These are phyloP conservation scores for Verticillium nonalfalfae DNA, from an alignment of 2,329 filamentous ascomycete genomes.

Conservation along the genomic window DNA sequence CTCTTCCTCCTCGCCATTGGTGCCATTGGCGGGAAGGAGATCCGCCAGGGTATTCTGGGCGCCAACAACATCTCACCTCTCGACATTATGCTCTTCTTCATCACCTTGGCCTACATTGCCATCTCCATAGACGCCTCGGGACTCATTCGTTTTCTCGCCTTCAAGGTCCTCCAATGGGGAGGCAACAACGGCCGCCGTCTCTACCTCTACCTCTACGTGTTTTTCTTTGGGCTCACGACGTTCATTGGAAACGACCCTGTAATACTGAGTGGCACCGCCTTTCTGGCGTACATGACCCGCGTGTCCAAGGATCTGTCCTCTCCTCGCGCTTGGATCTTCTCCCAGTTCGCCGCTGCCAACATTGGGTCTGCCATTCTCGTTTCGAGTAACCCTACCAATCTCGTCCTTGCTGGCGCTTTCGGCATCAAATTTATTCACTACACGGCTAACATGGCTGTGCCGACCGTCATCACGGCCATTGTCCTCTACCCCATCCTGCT, in stretches of 20 bases:
- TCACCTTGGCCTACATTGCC: slow-evolving; percentile 68
- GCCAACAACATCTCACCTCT: slow-evolving; percentile 60
- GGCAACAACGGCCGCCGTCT: slow-evolving; percentile 58
- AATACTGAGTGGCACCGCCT: slow-evolving; percentile 66
- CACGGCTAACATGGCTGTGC: slow-evolving; percentile 71
- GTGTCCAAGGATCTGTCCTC: slow-evolving; percentile 64
- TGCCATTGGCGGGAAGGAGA: slow-evolving; percentile 60
- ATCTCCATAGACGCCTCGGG: slow-evolving; percentile 73
- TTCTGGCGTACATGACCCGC: slow-evolving; percentile 69
- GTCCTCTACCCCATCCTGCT: slow-evolving; percentile 63
- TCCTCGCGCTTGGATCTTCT: slow-evolving; percentile 66
- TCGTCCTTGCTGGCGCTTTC: slow-evolving; percentile 68
- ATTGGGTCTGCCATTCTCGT: slow-evolving; percentile 70
- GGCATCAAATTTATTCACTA: slow-evolving; percentile 65
- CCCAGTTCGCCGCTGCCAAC: slow-evolving; percentile 66
- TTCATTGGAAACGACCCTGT: slow-evolving; percentile 72
- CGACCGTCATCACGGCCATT: slow-evolving; percentile 60
- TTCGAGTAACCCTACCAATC: slow-evolving; percentile 70
- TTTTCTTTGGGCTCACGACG: slow-evolving; percentile 61
- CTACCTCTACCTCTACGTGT: slow-evolving; percentile 65
- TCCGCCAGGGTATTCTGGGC: slow-evolving; percentile 60
- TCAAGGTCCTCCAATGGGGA: slow-evolving; percentile 61
- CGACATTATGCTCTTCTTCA: slow-evolving; percentile 70
- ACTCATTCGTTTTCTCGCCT: slow-evolving; percentile 62
- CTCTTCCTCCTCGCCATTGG: slow-evolving; percentile 64